Evolutionary conservation across 495 filamentous ascomycete species (phyloP).

Genomic region (Terfezia claveryi): DNA sequence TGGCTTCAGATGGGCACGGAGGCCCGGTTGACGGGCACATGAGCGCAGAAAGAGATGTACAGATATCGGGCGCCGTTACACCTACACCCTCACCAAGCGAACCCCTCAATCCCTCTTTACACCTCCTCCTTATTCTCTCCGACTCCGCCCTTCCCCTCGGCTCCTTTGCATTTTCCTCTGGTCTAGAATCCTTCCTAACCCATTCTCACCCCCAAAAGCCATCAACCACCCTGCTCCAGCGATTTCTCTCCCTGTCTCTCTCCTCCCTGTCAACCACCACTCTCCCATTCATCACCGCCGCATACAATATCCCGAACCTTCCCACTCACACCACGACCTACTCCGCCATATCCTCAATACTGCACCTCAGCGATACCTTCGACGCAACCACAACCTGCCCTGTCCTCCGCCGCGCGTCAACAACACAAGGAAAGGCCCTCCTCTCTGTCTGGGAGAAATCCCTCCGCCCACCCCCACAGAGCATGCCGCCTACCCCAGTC

Average conservation of each 20-base stretch:
- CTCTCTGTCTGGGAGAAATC: slow-evolving; percentile 75
- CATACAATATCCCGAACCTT: slow-evolving; percentile 36
- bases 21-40: no score
- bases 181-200: slow-evolving; percentile 80
- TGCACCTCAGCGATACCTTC: slow-evolving; percentile 51
- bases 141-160: slow-evolving; percentile 91
- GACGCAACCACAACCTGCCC: slow-evolving; percentile 74
- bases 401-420: slow-evolving; percentile 63
- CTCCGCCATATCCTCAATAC: slow-evolving; percentile 8
- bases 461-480: slow-evolving; percentile 4
- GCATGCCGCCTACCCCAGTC: background rate
- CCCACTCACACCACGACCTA: slow-evolving; percentile 18
- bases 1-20: no score
- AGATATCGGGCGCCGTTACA: no score
- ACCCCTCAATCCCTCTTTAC: slow-evolving; percentile 14
- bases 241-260: slow-evolving; percentile 61
- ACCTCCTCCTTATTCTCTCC: slow-evolving; percentile 74
- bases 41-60: no score
- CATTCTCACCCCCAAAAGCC: slow-evolving; percentile 31
- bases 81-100: background rate
- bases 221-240: slow-evolving; percentile 31
- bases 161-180: slow-evolving; percentile 88
- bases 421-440: slow-evolving; percentile 67
- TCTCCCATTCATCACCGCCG: slow-evolving; percentile 66
- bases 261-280: slow-evolving; percentile 55